These are phyloP conservation scores for Hypoxylon lienhwacheense DNA, from an alignment of 495 filamentous ascomycete genomes.

Conservation along the genomic window DNA sequence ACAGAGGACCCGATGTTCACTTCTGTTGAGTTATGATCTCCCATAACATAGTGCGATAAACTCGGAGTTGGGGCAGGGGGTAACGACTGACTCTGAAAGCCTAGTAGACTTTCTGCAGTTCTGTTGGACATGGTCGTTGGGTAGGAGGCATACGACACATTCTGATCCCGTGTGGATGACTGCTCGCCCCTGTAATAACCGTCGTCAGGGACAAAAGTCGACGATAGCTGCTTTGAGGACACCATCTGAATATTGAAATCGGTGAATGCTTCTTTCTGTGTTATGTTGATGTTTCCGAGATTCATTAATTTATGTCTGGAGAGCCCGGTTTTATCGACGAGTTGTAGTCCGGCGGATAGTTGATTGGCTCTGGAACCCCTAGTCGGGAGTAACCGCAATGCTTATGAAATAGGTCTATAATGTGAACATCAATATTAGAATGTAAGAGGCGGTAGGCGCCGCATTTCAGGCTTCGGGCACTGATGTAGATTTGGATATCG, in stretches of 20 bases:
- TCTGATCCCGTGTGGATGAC: conserved; percentile 20
- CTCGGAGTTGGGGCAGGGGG: conserved; percentile 25
- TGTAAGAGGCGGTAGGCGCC: conserved; percentile 1
- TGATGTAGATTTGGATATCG: conserved; percentile 19
- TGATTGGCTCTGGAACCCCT: not conserved
- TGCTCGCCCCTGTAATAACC: conserved; percentile 28
- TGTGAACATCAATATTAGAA: conserved; percentile 22
- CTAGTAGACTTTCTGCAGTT: conserved; percentile 25
- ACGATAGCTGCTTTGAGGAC: conserved; percentile 29
- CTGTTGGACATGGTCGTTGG: conserved; percentile 16
- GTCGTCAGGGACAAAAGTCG: conserved; percentile 30
- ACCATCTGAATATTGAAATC: conserved; percentile 27
- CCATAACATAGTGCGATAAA: conserved; percentile 24
- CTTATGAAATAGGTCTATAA: conserved; percentile 8
- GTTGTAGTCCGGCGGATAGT: conserved; percentile 11
- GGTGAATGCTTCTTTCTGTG: conserved; percentile 6
- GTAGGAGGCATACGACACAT: conserved; percentile 30
- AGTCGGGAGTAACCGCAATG: conserved; percentile 4
- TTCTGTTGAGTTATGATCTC: conserved; percentile 26
- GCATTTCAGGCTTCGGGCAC: conserved; percentile 14
- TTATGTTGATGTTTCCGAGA: not conserved
- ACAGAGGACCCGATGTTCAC: conserved; percentile 29
- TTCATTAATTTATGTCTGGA: conserved; percentile 1
- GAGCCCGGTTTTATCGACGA: conserved; percentile 23
- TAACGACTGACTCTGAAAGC: conserved; percentile 29